These are phyloP conservation scores for Lojkania enalia DNA, from an alignment of 2,329 filamentous ascomycete genomes.

Conservation along the genomic window DNA sequence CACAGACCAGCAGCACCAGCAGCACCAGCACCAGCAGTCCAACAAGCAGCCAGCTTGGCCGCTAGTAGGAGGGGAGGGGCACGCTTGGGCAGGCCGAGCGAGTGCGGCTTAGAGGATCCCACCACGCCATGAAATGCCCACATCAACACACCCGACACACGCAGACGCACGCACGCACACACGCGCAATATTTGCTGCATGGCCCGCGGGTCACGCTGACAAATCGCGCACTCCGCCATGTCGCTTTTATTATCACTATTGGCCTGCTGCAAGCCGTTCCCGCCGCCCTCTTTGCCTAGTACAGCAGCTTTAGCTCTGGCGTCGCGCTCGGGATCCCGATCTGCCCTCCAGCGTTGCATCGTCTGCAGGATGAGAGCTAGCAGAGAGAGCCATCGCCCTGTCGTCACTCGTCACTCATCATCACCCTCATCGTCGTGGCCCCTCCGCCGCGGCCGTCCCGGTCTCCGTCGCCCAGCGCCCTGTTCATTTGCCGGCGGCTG, in stretches of 20 bases:
- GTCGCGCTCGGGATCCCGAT: too few relatives aligned
- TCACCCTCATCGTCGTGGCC: constrained; percentile 15
- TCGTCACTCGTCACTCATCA: constrained; percentile 1
- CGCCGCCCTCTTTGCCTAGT: background rate
- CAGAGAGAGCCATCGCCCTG: background rate
- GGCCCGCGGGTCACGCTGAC: background rate
- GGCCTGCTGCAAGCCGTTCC: too few relatives aligned
- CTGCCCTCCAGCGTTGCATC: too few relatives aligned
- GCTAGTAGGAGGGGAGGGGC: background rate
- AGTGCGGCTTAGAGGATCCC: too few relatives aligned
- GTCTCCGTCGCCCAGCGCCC: constrained; percentile 5
- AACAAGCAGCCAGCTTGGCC: too few relatives aligned
- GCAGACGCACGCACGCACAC: background rate
- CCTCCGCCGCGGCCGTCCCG: constrained; percentile 24
- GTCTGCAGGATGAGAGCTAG: too few relatives aligned
- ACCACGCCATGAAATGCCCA: background rate
- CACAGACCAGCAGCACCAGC: too few relatives aligned
- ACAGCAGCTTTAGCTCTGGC: background rate
- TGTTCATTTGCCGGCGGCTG: constrained; percentile 9
- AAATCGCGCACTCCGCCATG: constrained; percentile 1
- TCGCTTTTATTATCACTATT: background rate
- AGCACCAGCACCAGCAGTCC: too few relatives aligned
- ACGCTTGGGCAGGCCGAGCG: background rate
- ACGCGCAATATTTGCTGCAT: background rate
- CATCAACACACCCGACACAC: background rate